Evolutionary conservation across 352 stramenopile genomes (phyloP).

Genomic region (Phytopythium montanum): DNA sequence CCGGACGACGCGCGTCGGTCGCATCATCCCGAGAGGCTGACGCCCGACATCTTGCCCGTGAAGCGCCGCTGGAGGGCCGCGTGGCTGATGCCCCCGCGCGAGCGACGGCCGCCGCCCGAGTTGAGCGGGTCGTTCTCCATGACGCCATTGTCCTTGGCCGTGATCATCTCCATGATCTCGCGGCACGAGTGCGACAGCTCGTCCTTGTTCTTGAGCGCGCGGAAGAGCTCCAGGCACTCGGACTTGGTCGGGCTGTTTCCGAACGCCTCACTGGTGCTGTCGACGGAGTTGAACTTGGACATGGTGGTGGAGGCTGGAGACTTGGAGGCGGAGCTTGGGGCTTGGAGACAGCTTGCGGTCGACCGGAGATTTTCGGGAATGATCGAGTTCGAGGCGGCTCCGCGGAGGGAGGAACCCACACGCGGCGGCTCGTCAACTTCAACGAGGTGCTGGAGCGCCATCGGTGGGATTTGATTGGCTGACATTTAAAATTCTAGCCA

Average conservation of each 20-base stretch:
- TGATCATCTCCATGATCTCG: slow-evolving; percentile 71
- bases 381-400: not conserved
- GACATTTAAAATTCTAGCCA: slow-evolving; percentile 7
- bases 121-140: slow-evolving; percentile 70
- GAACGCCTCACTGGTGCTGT: slow-evolving; percentile 25
- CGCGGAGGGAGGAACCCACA: no score
- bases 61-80: slow-evolving; percentile 72
- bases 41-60: slow-evolving; percentile 83
- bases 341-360: slow-evolving; percentile 1
- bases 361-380: slow-evolving; percentile 14
- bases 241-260: slow-evolving; percentile 30
- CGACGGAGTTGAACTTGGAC: slow-evolving; percentile 37
- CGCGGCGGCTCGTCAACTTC: slow-evolving; percentile 9
- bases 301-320: slow-evolving; percentile 10
- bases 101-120: slow-evolving; percentile 51
- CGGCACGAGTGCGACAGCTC: slow-evolving; percentile 68
- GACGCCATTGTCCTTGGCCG: slow-evolving; percentile 57
- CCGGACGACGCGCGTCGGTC: not conserved
- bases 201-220: slow-evolving; percentile 77
- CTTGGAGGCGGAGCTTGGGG: not conserved
- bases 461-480: slow-evolving; percentile 9
- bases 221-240: slow-evolving; percentile 74
- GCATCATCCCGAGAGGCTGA: slow-evolving; percentile 41
- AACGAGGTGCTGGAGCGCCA: not conserved
- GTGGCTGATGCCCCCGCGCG: slow-evolving; percentile 64